These are phyloP conservation scores for Przewalskia tangutica DNA, from an alignment of 257 asterid genomes.

Conservation along the genomic window DNA sequence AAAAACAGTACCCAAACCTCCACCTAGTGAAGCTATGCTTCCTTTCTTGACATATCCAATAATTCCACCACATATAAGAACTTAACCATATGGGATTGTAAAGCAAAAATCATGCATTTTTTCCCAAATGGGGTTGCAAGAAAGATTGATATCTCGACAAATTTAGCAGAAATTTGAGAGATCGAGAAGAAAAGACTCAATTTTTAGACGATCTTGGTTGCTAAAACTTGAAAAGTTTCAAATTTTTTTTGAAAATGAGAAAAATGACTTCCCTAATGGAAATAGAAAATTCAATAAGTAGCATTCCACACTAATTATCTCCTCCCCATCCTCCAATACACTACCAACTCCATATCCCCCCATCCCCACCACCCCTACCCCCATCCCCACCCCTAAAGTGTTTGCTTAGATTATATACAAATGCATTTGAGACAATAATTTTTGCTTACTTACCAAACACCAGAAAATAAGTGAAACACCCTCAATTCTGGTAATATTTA, in stretches of 20 bases:
- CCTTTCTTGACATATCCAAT: constrained; percentile 72
- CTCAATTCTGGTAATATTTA: no score
- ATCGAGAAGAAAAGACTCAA: not conserved
- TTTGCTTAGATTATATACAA: no score
- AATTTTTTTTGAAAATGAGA: no score
- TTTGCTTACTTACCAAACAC: no score
- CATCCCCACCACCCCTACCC: no score
- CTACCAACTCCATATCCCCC: no score
- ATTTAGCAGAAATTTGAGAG: not conserved
- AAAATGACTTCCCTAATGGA: no score
- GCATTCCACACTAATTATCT: no score
- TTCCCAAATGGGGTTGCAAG: not conserved
- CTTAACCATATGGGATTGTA: constrained; percentile 86
- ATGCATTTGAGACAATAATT: no score
- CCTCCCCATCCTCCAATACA: no score
- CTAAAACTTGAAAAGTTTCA: not conserved
- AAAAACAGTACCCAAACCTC: constrained; percentile 76
- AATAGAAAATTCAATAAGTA: no score
- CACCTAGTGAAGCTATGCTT: constrained; percentile 74
- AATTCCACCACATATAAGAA: constrained; percentile 67
- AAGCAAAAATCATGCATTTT: constrained; percentile 97
- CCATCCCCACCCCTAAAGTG: no score
- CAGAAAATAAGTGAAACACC: not conserved
- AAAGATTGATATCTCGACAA: not conserved
- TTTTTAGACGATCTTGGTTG: not conserved